Percentiles rank a stretch among this genome's conserved stretches.
These are phyloP conservation scores for Solanum chiquidenum DNA, from an alignment of 257 asterid genomes.

Conservation along the genomic window DNA sequence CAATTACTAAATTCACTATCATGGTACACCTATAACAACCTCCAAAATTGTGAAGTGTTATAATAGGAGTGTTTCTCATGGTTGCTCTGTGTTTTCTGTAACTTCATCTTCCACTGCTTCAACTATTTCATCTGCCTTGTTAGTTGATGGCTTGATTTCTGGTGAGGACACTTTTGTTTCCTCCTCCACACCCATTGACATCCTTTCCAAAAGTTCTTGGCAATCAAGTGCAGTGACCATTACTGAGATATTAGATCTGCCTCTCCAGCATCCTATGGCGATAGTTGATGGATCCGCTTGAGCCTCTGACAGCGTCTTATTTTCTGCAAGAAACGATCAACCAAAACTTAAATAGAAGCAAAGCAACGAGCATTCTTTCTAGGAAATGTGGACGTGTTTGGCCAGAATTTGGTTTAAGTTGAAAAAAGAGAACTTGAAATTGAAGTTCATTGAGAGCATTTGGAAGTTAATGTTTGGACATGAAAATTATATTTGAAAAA, in stretches of 20 bases:
- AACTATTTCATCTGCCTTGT: conserved; percentile 14
- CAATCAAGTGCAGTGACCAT: conserved; percentile 82
- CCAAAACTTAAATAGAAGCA: neutral
- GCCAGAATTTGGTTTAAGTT: neutral
- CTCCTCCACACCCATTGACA: conserved; percentile 23
- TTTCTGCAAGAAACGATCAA: conserved; percentile 33
- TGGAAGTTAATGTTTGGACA: neutral
- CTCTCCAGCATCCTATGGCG: conserved; percentile 95
- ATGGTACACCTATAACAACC: neutral
- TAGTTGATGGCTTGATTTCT: conserved; percentile 3
- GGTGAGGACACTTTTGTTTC: neutral
- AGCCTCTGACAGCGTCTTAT: conserved; percentile 17
- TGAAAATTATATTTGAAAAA: neutral
- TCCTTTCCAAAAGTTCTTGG: conserved; percentile 70
- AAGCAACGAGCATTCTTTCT: neutral
- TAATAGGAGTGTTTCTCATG: neutral
- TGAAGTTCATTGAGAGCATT: neutral
- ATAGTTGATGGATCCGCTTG: conserved; percentile 40
- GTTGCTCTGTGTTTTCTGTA: conserved; percentile 3
- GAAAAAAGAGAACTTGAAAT: neutral
- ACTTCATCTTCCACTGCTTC: conserved; percentile 10
- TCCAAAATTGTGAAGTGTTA: neutral
- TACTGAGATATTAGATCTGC: conserved; percentile 55
- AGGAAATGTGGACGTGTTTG: neutral
- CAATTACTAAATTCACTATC: neutral